Conservation (phyloP, 1,284 basidiomycete species). For the Ustilago shanxiensis region DNA sequence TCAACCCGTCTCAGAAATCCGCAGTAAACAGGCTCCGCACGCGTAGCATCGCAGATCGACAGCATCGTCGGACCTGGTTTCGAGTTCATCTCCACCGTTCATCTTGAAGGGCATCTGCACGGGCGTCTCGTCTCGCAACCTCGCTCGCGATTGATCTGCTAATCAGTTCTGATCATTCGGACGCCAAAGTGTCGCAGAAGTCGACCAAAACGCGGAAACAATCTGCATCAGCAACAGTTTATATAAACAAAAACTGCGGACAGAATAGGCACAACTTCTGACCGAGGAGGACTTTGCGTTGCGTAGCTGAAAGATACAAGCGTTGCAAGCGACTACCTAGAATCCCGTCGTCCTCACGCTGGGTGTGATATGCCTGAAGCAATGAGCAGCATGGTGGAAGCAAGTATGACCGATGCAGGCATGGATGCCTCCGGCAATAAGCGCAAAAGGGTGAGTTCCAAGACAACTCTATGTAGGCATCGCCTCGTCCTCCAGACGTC, state of each 20-base stretch:
- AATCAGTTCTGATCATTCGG: neutral
- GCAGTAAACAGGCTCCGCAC: neutral
- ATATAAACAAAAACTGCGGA: no score
- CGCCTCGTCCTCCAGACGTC: no score
- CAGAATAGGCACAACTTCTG: neutral
- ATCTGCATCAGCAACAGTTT: neutral
- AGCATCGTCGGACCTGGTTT: no score
- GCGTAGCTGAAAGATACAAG: neutral
- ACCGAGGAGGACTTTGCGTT: neutral
- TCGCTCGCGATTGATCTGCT: neutral
- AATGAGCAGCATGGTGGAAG: conserved; percentile 33
- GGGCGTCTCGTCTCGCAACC: neutral
- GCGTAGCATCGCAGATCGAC: no score
- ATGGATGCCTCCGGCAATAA: conserved; percentile 38
- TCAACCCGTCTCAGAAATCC: neutral
- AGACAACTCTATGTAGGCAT: no score
- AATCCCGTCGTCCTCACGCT: neutral
- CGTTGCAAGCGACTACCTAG: no score
- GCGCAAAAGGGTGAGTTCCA: conserved; percentile 43
- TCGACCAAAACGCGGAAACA: neutral
- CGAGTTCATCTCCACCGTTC: no score
- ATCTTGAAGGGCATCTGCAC: no score
- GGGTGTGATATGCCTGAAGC: conserved; percentile 25
- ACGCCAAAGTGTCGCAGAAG: neutral
- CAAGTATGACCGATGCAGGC: conserved; percentile 9